Conservation (phyloP, 2,329 filamentous ascomycete genomes). For the Akanthomyces uredinophilus region DNA sequence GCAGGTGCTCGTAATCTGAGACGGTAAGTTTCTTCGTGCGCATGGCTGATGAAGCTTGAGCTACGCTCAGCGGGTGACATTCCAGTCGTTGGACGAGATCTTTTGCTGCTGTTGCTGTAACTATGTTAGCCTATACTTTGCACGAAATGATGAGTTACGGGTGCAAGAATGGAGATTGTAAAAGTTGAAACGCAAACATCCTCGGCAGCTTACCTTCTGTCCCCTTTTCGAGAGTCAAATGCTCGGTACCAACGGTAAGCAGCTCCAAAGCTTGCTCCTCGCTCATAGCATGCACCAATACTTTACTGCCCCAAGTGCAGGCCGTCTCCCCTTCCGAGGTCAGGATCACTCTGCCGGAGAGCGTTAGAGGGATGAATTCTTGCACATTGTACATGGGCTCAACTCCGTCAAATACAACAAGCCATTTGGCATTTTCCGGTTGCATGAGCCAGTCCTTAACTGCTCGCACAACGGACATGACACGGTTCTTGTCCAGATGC, state of each 20-base stretch:
- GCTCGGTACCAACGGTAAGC: conserved; percentile 1
- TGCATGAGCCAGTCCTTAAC: conserved; percentile 25
- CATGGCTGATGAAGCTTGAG: conserved; percentile 21
- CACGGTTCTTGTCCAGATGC: conserved; percentile 20
- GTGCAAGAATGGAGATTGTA: no score
- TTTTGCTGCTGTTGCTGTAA: conserved; percentile 18
- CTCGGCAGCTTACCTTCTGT: background rate
- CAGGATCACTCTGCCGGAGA: conserved; percentile 23
- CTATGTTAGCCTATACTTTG: background rate
- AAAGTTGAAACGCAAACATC: no score
- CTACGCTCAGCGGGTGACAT: conserved; percentile 21
- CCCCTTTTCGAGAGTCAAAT: conserved; percentile 4
- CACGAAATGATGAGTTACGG: no score
- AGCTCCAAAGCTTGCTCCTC: conserved; percentile 20
- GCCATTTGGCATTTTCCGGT: conserved; percentile 22
- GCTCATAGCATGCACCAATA: conserved; percentile 20
- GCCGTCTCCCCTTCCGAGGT: conserved; percentile 21
- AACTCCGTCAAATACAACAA: conserved; percentile 23
- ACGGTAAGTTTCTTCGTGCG: conserved; percentile 18
- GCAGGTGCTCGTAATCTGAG: conserved; percentile 17
- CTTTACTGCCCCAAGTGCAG: conserved; percentile 21
- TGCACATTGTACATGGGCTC: conserved; percentile 22
- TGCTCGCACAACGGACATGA: conserved; percentile 22
- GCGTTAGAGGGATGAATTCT: conserved; percentile 23
- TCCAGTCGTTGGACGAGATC: conserved; percentile 18